phyloP scores from a whole-genome alignment of 805 yeast genomes.

The Starmerella roubikii region DNA sequence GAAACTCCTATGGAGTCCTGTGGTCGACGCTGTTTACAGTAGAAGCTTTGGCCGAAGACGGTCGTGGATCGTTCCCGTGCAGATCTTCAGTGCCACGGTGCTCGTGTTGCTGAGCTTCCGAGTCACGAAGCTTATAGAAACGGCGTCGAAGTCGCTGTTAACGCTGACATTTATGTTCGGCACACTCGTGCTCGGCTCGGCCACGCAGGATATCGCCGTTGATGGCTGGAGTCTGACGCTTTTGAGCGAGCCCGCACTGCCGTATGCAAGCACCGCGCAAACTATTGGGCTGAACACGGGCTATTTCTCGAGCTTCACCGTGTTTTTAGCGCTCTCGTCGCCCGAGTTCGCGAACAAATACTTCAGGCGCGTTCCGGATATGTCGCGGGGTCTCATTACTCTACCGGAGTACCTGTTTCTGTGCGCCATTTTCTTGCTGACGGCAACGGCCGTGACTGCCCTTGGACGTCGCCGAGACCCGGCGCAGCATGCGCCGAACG shows the following conservation, averaged over 20 bases:
- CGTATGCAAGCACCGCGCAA: constrained; percentile 95
- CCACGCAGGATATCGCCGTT: constrained; percentile 96
- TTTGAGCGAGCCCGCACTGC: constrained; percentile 58
- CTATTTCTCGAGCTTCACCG: constrained; percentile 80
- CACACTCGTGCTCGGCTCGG: constrained; percentile 70
- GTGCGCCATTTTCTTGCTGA: constrained; percentile 61
- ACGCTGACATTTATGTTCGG: constrained; percentile 61
- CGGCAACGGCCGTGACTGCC: constrained; percentile 49
- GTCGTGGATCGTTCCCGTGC: constrained; percentile 92
- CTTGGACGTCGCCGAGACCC: constrained; percentile 58
- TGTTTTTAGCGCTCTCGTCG: constrained; percentile 79
- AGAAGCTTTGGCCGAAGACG: constrained; percentile 63
- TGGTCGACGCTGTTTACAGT: constrained; percentile 76
- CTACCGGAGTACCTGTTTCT: constrained; percentile 62
- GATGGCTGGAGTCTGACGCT: constrained; percentile 98
- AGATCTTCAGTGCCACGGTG: constrained; percentile 58
- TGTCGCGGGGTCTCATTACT: constrained; percentile 50
- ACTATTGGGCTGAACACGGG: constrained; percentile 91
- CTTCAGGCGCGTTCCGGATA: constrained; percentile 43
- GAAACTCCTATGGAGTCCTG: constrained; percentile 88
- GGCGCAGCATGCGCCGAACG: constrained; percentile 23
- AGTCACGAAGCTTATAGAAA: constrained; percentile 37
- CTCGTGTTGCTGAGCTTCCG: constrained; percentile 49
- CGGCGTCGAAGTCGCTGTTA: constrained; percentile 37
- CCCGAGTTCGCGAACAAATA: constrained; percentile 86